Evolutionary conservation across 441 rosid species (phyloP).

Genomic region (Geranium incanum): DNA sequence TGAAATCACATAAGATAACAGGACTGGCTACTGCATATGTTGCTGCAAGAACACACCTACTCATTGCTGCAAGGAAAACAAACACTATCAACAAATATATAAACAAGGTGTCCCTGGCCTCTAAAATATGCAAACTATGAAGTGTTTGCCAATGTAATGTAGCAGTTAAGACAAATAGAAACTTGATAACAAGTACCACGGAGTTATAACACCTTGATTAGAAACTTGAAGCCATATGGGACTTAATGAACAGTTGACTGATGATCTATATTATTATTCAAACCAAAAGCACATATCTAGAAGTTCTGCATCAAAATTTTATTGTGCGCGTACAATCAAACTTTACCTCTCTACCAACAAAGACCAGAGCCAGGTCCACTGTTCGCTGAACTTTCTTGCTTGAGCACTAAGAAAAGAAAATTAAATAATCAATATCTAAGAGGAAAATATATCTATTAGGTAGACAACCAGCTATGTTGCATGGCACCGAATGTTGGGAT

Average conservation of each 20-base stretch:
- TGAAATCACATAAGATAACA: neutral
- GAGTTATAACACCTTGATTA: neutral
- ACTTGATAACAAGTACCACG: neutral
- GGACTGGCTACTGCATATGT: neutral
- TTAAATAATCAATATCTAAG: neutral
- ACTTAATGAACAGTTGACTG: neutral
- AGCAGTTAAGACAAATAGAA: neutral
- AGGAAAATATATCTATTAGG: neutral
- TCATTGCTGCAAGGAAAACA: neutral
- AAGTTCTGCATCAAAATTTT: neutral
- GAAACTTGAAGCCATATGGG: neutral
- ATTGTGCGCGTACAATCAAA: neutral
- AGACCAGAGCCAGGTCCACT: constrained; percentile 66
- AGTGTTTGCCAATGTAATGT: neutral
- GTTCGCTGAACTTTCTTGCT: constrained; percentile 40
- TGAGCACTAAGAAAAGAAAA: constrained; percentile 43
- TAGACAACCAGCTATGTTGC: neutral
- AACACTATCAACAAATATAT: neutral
- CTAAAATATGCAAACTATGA: neutral
- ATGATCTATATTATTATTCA: neutral
- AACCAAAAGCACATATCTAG: neutral
- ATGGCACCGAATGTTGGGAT: neutral
- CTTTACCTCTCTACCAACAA: constrained; percentile 82
- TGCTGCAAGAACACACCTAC: neutral
- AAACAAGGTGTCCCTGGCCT: neutral